These are phyloP conservation scores for Paraphaeosphaeria sporulosa DNA, from an alignment of 2,329 filamentous ascomycete genomes.

Conservation along the genomic window DNA sequence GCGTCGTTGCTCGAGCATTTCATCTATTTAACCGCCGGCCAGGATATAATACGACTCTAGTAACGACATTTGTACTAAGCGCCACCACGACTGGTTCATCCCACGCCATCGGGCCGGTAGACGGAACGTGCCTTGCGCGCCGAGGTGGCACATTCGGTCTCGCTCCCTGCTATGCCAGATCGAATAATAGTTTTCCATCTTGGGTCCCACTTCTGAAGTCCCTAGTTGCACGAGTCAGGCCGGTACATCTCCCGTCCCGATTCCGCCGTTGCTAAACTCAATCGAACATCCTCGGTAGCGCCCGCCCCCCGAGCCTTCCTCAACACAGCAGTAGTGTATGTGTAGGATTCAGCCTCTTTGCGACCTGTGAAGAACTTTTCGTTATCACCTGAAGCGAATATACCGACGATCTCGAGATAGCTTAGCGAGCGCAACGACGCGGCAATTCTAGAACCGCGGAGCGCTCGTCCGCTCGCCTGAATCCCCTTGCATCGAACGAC, in stretches of 20 bases:
- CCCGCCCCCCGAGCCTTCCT: background rate
- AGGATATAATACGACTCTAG: background rate
- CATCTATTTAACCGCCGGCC: background rate
- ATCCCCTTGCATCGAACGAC: background rate
- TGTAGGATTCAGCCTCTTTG: slow-evolving; percentile 7
- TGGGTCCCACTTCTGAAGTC: background rate
- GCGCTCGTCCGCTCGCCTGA: background rate
- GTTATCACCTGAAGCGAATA: background rate
- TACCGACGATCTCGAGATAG: background rate
- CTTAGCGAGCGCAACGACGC: background rate
- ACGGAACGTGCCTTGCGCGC: slow-evolving; percentile 8
- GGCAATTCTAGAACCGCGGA: background rate
- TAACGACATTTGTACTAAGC: background rate
- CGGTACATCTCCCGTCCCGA: slow-evolving; percentile 1
- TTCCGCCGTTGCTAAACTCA: background rate
- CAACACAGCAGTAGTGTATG: background rate
- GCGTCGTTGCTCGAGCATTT: background rate
- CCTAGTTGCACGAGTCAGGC: slow-evolving; percentile 4
- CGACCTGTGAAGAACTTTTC: background rate
- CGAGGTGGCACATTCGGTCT: background rate
- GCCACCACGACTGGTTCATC: background rate
- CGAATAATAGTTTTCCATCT: background rate
- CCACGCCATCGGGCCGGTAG: slow-evolving; percentile 3
- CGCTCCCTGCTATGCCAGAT: background rate
- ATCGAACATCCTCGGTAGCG: slow-evolving; percentile 4